Evolutionary conservation across 352 stramenopile genomes (phyloP).

Genomic region (Globisporangium middletonii): DNA sequence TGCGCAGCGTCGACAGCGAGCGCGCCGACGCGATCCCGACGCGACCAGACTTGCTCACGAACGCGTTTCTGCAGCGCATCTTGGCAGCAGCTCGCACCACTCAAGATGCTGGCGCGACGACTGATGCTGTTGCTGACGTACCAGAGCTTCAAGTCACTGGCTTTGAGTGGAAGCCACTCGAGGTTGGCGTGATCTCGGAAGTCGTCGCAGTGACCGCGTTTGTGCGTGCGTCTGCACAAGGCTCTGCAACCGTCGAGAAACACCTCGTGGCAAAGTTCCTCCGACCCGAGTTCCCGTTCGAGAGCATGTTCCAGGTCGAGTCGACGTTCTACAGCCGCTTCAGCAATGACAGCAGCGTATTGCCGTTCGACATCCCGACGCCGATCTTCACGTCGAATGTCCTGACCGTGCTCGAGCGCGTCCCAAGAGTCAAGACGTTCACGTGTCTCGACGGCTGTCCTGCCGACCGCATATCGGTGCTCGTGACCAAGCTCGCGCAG

Average conservation of each 20-base stretch:
- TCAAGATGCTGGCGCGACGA: background rate
- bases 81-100: constrained; percentile 8
- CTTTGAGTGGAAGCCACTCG: constrained; percentile 62
- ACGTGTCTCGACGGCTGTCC: constrained; percentile 69
- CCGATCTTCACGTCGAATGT: constrained; percentile 61
- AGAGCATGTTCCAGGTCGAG: constrained; percentile 77
- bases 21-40: constrained; percentile 16
- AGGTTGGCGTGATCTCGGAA: constrained; percentile 74
- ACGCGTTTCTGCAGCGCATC: constrained; percentile 44
- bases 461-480: constrained; percentile 23
- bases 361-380: constrained; percentile 54
- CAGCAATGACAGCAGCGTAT: constrained; percentile 9
- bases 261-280: constrained; percentile 72
- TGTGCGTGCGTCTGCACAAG: constrained; percentile 14
- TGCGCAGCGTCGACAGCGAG: constrained; percentile 8
- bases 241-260: constrained; percentile 8
- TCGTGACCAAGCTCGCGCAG: constrained; percentile 50
- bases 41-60: constrained; percentile 39
- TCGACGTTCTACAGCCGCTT: constrained; percentile 68
- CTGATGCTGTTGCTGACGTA: constrained; percentile 1
- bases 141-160: constrained; percentile 20
- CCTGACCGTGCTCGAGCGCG: constrained; percentile 65
- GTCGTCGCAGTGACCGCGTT: constrained; percentile 46
- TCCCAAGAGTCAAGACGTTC: constrained; percentile 39
- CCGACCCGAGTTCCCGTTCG: constrained; percentile 70